Evolutionary conservation across 2,329 filamentous ascomycete genomes (phyloP).

Genomic region (Diplodia corticola): DNA sequence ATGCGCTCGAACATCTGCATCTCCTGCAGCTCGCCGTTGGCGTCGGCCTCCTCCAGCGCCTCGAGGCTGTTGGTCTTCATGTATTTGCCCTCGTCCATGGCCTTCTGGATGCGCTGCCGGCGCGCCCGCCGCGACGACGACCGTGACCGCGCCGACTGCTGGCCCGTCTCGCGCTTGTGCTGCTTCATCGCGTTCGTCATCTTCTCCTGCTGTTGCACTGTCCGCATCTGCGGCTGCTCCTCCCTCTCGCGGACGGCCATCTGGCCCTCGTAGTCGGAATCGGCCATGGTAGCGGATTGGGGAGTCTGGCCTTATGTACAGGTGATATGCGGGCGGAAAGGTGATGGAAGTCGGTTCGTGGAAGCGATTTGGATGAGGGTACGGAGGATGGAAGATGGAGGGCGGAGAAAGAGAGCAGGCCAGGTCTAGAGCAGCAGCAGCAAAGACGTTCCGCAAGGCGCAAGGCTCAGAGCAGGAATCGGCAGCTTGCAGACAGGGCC

Average conservation of each 20-base stretch:
- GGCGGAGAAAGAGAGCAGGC: neutral
- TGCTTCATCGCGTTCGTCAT: constrained; percentile 45
- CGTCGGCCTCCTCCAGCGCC: constrained; percentile 54
- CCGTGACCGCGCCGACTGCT: constrained; percentile 47
- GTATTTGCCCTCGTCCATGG: constrained; percentile 50
- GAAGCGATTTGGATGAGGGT: neutral
- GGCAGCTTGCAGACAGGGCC: neutral
- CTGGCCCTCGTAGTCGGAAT: constrained; percentile 32
- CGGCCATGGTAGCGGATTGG: constrained; percentile 33
- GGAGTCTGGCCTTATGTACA: constrained; percentile 9
- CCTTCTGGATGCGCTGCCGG: constrained; percentile 48
- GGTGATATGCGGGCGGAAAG: neutral
- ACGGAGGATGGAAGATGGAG: constrained; percentile 1
- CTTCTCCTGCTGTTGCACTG: constrained; percentile 49
- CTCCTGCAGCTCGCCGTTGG: constrained; percentile 48
- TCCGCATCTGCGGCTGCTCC: constrained; percentile 41
- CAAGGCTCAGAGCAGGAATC: constrained; percentile 24
- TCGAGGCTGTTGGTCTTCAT: constrained; percentile 53
- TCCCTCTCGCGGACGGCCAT: neutral
- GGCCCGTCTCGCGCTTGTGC: constrained; percentile 38
- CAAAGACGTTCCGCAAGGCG: constrained; percentile 18
- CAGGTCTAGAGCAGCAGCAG: neutral
- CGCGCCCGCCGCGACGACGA: constrained; percentile 50
- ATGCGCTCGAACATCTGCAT: constrained; percentile 58
- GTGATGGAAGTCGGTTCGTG: neutral